Evolutionary conservation across 805 yeast species (phyloP).

Genomic region (Saturnispora gosingensis): DNA sequence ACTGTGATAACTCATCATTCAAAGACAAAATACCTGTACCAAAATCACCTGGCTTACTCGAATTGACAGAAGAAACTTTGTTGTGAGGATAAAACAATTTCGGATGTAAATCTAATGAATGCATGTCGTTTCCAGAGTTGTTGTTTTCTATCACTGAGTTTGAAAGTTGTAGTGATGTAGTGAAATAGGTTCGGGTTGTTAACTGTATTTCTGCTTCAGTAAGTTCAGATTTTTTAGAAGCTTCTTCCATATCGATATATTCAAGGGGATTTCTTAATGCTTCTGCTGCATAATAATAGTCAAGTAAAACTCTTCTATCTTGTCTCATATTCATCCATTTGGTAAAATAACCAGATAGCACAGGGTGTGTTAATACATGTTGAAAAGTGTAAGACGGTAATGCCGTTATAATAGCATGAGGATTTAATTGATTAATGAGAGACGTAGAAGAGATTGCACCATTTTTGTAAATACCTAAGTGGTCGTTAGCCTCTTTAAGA

Average conservation of each 20-base stretch:
- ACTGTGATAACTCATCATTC: slow-evolving; percentile 30
- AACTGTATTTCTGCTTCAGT: slow-evolving; percentile 15
- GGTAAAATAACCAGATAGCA: slow-evolving; percentile 35
- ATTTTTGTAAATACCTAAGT: not conserved
- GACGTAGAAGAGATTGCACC: not conserved
- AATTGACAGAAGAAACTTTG: not conserved
- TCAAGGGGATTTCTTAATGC: slow-evolving; percentile 66
- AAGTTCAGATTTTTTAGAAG: not conserved
- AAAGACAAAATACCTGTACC: slow-evolving; percentile 10
- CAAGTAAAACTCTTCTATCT: slow-evolving; percentile 36
- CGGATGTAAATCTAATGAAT: not conserved
- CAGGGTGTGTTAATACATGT: slow-evolving; percentile 5
- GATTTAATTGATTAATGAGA: not conserved
- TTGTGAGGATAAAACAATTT: not conserved
- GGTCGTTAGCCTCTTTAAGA: not conserved
- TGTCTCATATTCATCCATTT: slow-evolving; percentile 47
- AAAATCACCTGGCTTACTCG: slow-evolving; percentile 21
- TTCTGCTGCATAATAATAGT: slow-evolving; percentile 62
- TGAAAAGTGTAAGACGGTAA: slow-evolving; percentile 4
- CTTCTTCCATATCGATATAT: slow-evolving; percentile 10
- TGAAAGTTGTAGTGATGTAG: not conserved
- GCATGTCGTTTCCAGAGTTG: not conserved
- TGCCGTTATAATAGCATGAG: not conserved
- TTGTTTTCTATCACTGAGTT: not conserved
- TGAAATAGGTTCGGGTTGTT: not conserved